A percentile compares a stretch with the other conserved stretches of the same genome.
These are phyloP conservation scores for Schizothecium vesticola DNA, from an alignment of 495 filamentous ascomycete species.

Conservation along the genomic window DNA sequence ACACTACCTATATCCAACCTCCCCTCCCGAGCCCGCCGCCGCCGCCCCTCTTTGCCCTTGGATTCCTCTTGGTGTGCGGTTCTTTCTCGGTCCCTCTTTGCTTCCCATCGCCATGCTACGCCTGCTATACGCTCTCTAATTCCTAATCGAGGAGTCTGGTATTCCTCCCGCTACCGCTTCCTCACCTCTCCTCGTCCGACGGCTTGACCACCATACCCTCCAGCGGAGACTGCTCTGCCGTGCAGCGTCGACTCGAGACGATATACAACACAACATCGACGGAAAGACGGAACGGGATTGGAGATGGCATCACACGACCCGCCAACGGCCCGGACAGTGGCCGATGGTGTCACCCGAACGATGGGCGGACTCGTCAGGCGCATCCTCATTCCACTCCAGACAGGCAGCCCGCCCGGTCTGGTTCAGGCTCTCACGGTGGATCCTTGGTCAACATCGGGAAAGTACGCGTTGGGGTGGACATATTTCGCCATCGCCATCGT, in stretches of 20 bases:
- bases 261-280: not conserved
- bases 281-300: not conserved
- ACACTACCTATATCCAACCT: slow-evolving; percentile 16
- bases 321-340: slow-evolving; percentile 18
- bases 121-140: slow-evolving; percentile 26
- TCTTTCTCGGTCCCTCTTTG: slow-evolving; percentile 4
- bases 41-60: not conserved
- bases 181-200: not conserved
- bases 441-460: slow-evolving; percentile 73
- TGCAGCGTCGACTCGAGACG: not conserved
- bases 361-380: slow-evolving; percentile 56
- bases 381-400: slow-evolving; percentile 64
- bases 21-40: slow-evolving; percentile 4
- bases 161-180: slow-evolving; percentile 24
- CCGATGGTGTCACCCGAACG: slow-evolving; percentile 22
- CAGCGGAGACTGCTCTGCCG: not conserved
- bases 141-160: slow-evolving; percentile 40
- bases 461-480: slow-evolving; percentile 83
- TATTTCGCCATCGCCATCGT: slow-evolving; percentile 76
- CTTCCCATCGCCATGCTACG: slow-evolving; percentile 27
- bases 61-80: not conserved
- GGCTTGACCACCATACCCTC: no score
- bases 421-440: slow-evolving; percentile 70
- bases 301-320: slow-evolving; percentile 27
- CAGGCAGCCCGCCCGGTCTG: slow-evolving; percentile 63